Conservation (phyloP, 345 rosid species). For the Pistacia atlantica region DNA sequence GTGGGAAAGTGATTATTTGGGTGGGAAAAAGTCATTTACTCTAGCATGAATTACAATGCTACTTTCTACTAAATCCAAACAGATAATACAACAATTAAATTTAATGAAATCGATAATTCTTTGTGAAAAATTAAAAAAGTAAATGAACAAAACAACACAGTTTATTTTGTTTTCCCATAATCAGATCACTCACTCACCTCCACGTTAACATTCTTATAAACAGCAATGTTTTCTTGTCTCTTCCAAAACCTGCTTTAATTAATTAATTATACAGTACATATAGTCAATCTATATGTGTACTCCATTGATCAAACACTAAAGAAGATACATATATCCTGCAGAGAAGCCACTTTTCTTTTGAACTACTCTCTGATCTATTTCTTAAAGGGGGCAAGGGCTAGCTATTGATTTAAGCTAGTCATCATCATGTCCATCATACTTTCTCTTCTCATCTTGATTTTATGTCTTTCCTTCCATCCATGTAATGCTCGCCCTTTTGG, state of each 20-base stretch:
- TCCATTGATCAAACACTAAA: not conserved
- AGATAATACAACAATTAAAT: no score
- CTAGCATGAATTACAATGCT: no score
- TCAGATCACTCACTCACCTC: not conserved
- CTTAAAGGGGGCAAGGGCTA: not conserved
- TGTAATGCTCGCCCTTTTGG: slow-evolving; percentile 41
- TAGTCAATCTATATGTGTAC: not conserved
- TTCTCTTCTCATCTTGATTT: slow-evolving; percentile 26
- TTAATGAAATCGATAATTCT: no score
- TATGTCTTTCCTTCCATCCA: slow-evolving; percentile 35
- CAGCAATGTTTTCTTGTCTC: not conserved
- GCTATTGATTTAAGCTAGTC: not conserved
- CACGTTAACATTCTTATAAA: slow-evolving; percentile 5
- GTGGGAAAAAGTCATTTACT: no score
- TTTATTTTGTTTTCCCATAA: not conserved
- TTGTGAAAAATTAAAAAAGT: no score
- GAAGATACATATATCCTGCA: not conserved
- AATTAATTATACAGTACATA: not conserved
- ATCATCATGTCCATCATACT: slow-evolving; percentile 24
- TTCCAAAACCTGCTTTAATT: not conserved
- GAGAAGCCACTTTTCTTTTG: not conserved
- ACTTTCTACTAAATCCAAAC: no score
- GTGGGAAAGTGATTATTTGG: no score
- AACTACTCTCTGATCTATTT: not conserved
- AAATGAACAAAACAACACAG: no score